Percentiles rank a stretch among this genome's conserved stretches.
These are phyloP conservation scores for Talaromyces sp. DNA, from an alignment of 2,329 filamentous ascomycete species.

Conservation along the genomic window DNA sequence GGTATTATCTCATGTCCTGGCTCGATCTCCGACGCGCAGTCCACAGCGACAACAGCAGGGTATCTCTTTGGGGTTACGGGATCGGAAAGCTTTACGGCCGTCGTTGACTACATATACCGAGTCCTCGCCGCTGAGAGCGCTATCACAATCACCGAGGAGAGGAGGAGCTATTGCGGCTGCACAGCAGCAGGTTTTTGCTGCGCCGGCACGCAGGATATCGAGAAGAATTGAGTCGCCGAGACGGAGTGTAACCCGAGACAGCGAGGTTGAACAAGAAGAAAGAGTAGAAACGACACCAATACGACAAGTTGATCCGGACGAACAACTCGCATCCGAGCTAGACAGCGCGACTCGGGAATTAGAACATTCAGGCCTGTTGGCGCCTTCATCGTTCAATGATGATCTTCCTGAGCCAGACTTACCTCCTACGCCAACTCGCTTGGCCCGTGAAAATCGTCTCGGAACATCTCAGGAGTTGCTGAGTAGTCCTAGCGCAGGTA, in stretches of 20 bases:
- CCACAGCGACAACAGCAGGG: slow-evolving; percentile 25
- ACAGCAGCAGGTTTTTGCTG: slow-evolving; percentile 32
- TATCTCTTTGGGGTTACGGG: slow-evolving; percentile 32
- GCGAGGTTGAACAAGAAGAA: slow-evolving; percentile 14
- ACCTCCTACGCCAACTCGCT: slow-evolving; percentile 49
- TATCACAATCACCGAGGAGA: slow-evolving; percentile 25
- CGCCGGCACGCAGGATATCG: slow-evolving; percentile 35
- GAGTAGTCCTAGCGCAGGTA: slow-evolving; percentile 37
- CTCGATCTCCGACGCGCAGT: slow-evolving; percentile 38
- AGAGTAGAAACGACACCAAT: slow-evolving; percentile 2
- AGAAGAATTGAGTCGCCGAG: slow-evolving; percentile 30
- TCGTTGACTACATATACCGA: slow-evolving; percentile 27
- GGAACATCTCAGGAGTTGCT: slow-evolving; percentile 30
- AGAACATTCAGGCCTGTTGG: slow-evolving; percentile 22
- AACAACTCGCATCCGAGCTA: slow-evolving; percentile 33
- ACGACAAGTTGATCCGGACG: slow-evolving; percentile 28
- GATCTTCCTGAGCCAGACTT: slow-evolving; percentile 60
- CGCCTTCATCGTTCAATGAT: slow-evolving; percentile 24
- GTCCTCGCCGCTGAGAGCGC: background rate
- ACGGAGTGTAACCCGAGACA: slow-evolving; percentile 23
- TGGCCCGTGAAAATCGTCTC: slow-evolving; percentile 36
- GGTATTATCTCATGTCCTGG: slow-evolving; percentile 49
- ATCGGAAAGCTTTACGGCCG: slow-evolving; percentile 37
- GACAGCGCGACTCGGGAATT: slow-evolving; percentile 29
- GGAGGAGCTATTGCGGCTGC: slow-evolving; percentile 27